phyloP scores from a whole-genome alignment of 768 basidiomycete genomes.

The Boletus tomentosulus region DNA sequence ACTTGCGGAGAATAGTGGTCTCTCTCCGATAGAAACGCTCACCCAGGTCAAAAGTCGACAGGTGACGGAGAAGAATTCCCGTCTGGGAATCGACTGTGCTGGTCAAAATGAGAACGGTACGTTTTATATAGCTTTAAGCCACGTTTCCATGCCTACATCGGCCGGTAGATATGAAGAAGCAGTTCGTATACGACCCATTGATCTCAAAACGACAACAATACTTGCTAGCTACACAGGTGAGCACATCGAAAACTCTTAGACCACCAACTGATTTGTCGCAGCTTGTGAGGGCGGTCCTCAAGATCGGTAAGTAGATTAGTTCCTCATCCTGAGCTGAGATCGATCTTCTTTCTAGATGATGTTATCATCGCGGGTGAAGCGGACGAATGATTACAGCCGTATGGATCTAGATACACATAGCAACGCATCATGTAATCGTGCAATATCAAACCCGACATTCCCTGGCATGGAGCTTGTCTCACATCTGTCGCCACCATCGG shows the following conservation, averaged over 20 bases:
- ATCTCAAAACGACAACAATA: slow-evolving; percentile 98
- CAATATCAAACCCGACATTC: slow-evolving; percentile 3
- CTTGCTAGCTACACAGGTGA: slow-evolving; percentile 90
- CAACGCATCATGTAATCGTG: slow-evolving; percentile 24
- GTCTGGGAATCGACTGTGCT: slow-evolving; percentile 90
- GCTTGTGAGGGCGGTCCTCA: slow-evolving; percentile 83
- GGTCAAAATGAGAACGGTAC: slow-evolving; percentile 82
- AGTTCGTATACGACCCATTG: slow-evolving; percentile 94
- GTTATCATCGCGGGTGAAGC: slow-evolving; percentile 71
- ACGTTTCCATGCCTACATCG: background rate
- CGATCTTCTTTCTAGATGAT: slow-evolving; percentile 49
- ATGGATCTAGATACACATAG: slow-evolving; percentile 23
- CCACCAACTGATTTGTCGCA: slow-evolving; percentile 25
- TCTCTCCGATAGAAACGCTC: slow-evolving; percentile 96
- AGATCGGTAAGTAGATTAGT: slow-evolving; percentile 59
- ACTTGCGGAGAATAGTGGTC: slow-evolving; percentile 94
- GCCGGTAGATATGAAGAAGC: slow-evolving; percentile 87
- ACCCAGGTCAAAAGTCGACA: slow-evolving; percentile 93
- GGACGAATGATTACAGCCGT: slow-evolving; percentile 46
- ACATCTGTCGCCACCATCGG: no score
- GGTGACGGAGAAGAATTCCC: slow-evolving; percentile 77
- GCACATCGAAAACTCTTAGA: slow-evolving; percentile 12
- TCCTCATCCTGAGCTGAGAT: background rate
- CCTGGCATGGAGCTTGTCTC: no score
- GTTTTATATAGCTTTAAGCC: slow-evolving; percentile 18